Evolutionary conservation across 805 yeast genomes (phyloP), one percentile per base, ranked within the genome.

Genomic region (Jamesozyma jinghongensis): DNA sequence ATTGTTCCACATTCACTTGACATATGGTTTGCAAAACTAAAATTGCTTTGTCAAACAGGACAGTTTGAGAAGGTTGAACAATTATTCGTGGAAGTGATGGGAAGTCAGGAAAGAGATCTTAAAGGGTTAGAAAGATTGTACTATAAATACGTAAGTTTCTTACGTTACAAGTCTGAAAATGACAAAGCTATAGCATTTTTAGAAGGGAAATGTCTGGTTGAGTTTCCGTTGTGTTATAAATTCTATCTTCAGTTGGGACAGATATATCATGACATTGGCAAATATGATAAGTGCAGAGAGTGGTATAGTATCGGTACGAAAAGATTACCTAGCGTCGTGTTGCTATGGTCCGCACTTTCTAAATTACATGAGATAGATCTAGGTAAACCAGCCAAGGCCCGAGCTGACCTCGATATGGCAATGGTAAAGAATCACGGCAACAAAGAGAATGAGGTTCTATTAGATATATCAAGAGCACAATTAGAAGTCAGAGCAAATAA

Each of bases 351-450:
- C 2, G 44, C 62, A 5, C 53, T 77, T 6, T 67, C 86, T 0
- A 48, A 54, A 3, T 40, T 74, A 2, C 82, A 78, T 46, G 75
- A 70, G 44, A 36, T 47, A 1, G 45, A 55, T 1, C 50, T 70
- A 10, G 66, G 66, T 1, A 65, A 69, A 2, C 44, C 67, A 1
- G 70, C 79, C 3, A 67, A 75, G 43, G 86, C 94, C 0, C 72
- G 95, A 44, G 78, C 95, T 0, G 66, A 73, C 1, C 60, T 87
- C 18, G 96, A 86, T 49, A 63, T 75, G 19, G 92, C 83, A 0
- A 56, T 83, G 6, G 47, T 77, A 13, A 64, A 66, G 19, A 73
- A 71, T 41, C 75, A 79, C 0, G 52, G 61, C 5, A 62, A 62
- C 30, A n/a, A 12, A 8, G 16, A 19, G 5, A 27, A 19, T 28